Conservation (phyloP, 768 basidiomycete genomes). For the Tylopilus vinaceipallidus region DNA sequence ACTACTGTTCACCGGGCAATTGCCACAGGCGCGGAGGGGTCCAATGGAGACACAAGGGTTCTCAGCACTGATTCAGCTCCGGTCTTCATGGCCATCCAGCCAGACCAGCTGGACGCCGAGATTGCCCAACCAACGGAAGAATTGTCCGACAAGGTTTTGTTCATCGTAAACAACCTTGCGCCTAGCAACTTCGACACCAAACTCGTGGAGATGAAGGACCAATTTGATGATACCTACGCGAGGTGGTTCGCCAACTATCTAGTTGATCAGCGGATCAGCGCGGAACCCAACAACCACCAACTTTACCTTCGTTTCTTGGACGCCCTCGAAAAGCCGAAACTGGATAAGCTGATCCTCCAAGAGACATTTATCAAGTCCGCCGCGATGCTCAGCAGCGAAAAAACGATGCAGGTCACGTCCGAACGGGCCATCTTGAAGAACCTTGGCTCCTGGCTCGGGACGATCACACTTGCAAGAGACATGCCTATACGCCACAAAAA, state of each 20-base stretch:
- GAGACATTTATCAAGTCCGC: conserved; percentile 92
- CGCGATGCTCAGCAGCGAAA: conserved; percentile 84
- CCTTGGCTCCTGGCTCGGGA: conserved; percentile 92
- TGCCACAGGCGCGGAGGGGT: conserved; percentile 46
- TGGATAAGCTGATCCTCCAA: conserved; percentile 82
- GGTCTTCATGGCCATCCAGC: conserved; percentile 76
- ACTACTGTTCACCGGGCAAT: conserved; percentile 70
- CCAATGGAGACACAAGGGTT: conserved; percentile 39
- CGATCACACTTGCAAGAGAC: conserved; percentile 89
- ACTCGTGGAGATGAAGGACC: conserved; percentile 77
- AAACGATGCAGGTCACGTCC: conserved; percentile 78
- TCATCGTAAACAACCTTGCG: conserved; percentile 97
- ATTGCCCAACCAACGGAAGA: conserved; percentile 78
- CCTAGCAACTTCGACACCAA: conserved; percentile 91
- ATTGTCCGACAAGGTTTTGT: conserved; percentile 88
- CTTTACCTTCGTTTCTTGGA: conserved; percentile 95
- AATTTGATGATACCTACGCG: conserved; percentile 81
- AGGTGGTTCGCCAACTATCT: conserved; percentile 98
- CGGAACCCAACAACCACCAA: conserved; percentile 95
- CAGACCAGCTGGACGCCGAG: conserved; percentile 62
- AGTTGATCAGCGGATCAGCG: conserved; percentile 92
- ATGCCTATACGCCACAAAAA: conserved; percentile 91
- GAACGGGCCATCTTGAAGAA: conserved; percentile 91
- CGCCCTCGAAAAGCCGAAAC: conserved; percentile 61
- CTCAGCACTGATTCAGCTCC: conserved; percentile 44